These are phyloP conservation scores for Pseudocercospora macadamiae DNA, from an alignment of 2,329 filamentous ascomycete species.

Conservation along the genomic window DNA sequence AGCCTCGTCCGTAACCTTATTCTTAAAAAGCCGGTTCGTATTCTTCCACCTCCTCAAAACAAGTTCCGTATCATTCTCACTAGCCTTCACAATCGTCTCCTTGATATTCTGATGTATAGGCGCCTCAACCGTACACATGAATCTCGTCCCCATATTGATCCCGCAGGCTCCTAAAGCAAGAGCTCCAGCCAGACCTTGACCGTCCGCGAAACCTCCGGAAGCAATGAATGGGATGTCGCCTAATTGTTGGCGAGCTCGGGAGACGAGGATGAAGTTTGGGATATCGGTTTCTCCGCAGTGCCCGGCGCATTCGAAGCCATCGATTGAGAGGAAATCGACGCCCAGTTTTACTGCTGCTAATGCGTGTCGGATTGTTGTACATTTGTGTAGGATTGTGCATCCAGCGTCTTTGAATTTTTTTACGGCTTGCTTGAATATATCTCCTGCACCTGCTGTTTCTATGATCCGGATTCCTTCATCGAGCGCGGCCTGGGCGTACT, in stretches of 20 bases:
- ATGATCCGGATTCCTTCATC: slow-evolving; percentile 89
- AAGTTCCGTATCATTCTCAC: slow-evolving; percentile 87
- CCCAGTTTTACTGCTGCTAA: slow-evolving; percentile 88
- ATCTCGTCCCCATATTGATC: slow-evolving; percentile 96
- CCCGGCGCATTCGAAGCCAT: slow-evolving; percentile 93
- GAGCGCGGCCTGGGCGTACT: slow-evolving; percentile 87
- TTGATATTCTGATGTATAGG: slow-evolving; percentile 93
- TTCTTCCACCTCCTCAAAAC: slow-evolving; percentile 89
- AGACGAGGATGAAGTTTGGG: slow-evolving; percentile 84
- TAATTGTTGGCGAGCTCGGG: slow-evolving; percentile 78
- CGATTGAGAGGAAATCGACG: slow-evolving; percentile 92
- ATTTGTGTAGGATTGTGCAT: slow-evolving; percentile 86
- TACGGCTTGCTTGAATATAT: slow-evolving; percentile 86
- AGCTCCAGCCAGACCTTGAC: slow-evolving; percentile 86
- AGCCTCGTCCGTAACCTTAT: slow-evolving; percentile 80
- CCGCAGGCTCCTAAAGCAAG: slow-evolving; percentile 85
- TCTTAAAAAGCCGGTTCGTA: slow-evolving; percentile 82
- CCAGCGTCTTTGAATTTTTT: slow-evolving; percentile 78
- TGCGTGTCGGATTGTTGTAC: slow-evolving; percentile 93
- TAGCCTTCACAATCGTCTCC: slow-evolving; percentile 80
- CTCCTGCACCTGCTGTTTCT: slow-evolving; percentile 89
- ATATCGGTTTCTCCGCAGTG: slow-evolving; percentile 85
- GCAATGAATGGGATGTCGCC: slow-evolving; percentile 89
- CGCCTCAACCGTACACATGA: slow-evolving; percentile 88
- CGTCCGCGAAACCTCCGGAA: slow-evolving; percentile 90